Percentiles rank a stretch among this genome's conserved stretches.
These are phyloP conservation scores for Zalaria sp. DNA, from an alignment of 2,329 filamentous ascomycete genomes.

Conservation along the genomic window DNA sequence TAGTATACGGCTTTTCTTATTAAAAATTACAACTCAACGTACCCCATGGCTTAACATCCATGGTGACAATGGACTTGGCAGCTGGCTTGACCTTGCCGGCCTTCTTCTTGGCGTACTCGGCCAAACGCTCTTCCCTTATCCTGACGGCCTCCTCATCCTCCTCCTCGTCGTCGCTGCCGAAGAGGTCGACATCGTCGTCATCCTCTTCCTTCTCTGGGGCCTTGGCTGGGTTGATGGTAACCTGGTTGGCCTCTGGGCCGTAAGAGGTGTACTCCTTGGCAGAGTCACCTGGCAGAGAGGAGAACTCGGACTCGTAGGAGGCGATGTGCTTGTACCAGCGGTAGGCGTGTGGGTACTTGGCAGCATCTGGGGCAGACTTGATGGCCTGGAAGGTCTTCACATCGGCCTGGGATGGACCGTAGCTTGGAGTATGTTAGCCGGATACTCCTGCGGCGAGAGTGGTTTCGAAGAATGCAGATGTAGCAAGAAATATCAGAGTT, in stretches of 20 bases:
- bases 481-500: constrained; percentile 47
- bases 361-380: constrained; percentile 56
- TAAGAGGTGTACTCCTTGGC: constrained; percentile 81
- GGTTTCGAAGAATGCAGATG: constrained; percentile 1
- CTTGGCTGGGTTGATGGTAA: constrained; percentile 75
- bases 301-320: constrained; percentile 85
- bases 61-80: constrained; percentile 89
- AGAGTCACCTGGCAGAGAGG: constrained; percentile 78
- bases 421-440: constrained; percentile 26
- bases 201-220: constrained; percentile 54
- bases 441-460: neutral
- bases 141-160: constrained; percentile 77
- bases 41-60: constrained; percentile 99
- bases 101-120: constrained; percentile 96
- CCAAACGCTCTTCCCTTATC: constrained; percentile 78
- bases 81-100: constrained; percentile 77
- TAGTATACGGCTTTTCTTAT: too few relatives aligned
- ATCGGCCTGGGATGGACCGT: constrained; percentile 79
- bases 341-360: constrained; percentile 85
- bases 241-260: constrained; percentile 67
- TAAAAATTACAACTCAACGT: constrained; percentile 19
- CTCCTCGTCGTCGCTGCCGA: constrained; percentile 87
- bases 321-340: constrained; percentile 99
- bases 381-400: constrained; percentile 89
- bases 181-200: constrained; percentile 82